These are phyloP conservation scores for Ganoderma lucidum DNA, from an alignment of 1,284 basidiomycete genomes.

Conservation along the genomic window DNA sequence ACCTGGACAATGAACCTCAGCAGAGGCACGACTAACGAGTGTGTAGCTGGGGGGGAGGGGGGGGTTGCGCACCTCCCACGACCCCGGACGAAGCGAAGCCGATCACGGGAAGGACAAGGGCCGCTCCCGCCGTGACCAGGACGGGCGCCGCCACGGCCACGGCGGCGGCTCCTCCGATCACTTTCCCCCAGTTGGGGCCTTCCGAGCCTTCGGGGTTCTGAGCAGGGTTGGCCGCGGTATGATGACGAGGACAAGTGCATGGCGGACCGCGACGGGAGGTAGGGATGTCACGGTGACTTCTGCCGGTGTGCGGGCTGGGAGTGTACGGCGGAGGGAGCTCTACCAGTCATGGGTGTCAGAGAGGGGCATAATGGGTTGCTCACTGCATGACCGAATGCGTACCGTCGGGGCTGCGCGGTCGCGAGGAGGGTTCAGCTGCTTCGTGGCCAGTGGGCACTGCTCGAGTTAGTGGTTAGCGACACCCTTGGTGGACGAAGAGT, in stretches of 20 bases:
- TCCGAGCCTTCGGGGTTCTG: too few species aligned
- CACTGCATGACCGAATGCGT: not conserved
- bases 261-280: too few species aligned
- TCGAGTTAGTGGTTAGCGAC: not conserved
- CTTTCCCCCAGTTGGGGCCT: not conserved
- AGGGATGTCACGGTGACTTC: too few species aligned
- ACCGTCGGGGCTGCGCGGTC: not conserved
- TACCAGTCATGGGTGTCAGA: not conserved
- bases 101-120: conserved; percentile 10
- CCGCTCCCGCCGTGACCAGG: not conserved
- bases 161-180: not conserved
- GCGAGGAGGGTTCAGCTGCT: not conserved
- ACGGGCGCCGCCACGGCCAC: conserved; percentile 8
- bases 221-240: not conserved
- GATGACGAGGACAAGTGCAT: not conserved
- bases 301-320: not conserved
- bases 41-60: not conserved
- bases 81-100: conserved; percentile 13
- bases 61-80: conserved; percentile 1
- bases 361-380: too few species aligned
- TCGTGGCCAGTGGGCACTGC: not conserved
- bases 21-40: not conserved
- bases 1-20: conserved; percentile 2
- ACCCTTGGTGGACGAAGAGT: not conserved
- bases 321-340: not conserved